Conservation (phyloP, 208 protist genomes). For the Leptomonas pyrrhocoris region DNA sequence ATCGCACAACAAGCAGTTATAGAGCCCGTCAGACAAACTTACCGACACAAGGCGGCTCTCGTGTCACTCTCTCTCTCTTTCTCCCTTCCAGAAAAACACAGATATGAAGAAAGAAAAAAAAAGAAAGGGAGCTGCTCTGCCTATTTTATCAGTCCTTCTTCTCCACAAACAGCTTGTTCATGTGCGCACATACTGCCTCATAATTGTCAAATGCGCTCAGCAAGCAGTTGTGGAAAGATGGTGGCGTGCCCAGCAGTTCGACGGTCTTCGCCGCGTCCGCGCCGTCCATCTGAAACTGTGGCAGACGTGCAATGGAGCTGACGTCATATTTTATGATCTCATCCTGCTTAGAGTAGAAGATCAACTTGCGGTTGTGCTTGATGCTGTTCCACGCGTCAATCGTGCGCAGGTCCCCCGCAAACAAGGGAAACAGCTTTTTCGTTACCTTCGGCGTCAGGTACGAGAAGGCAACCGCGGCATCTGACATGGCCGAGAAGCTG, state of each 20-base stretch:
- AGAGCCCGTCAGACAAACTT: too few relatives aligned
- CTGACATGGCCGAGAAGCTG: constrained; percentile 74
- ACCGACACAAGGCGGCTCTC: too few relatives aligned
- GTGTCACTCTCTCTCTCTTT: too few relatives aligned
- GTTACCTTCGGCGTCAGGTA: constrained; percentile 53
- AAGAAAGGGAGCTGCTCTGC: not conserved
- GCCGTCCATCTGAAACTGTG: constrained; percentile 37
- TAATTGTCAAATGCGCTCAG: constrained; percentile 29
- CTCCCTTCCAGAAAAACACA: too few relatives aligned
- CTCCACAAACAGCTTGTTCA: constrained; percentile 20
- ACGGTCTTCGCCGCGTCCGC: constrained; percentile 27
- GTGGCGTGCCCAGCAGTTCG: constrained; percentile 41
- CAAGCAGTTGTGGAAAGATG: constrained; percentile 32
- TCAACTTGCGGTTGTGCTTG: constrained; percentile 53
- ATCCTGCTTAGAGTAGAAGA: constrained; percentile 69
- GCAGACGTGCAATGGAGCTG: constrained; percentile 52
- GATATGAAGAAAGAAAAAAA: not conserved
- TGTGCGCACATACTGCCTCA: constrained; percentile 22
- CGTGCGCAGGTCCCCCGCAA: constrained; percentile 65
- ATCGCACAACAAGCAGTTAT: too few relatives aligned
- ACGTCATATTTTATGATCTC: constrained; percentile 66
- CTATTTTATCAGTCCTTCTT: not conserved
- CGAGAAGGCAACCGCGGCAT: constrained; percentile 71
- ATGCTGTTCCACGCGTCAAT: constrained; percentile 40
- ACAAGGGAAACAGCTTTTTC: constrained; percentile 32